Conservation (phyloP, 2,329 filamentous ascomycete genomes). For the Trichoderma sp. region DNA sequence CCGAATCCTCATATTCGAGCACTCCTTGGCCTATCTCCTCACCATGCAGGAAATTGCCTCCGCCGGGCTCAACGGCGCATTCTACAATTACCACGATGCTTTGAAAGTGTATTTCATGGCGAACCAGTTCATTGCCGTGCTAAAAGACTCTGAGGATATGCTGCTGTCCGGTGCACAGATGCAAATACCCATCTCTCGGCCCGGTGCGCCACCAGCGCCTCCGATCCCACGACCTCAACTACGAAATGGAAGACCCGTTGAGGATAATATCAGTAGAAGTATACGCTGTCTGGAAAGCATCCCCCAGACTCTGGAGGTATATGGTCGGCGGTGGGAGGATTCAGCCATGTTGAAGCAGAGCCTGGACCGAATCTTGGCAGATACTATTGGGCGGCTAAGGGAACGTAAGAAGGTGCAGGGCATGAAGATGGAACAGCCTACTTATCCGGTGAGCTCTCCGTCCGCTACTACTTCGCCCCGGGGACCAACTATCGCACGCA, state of each 20-base stretch:
- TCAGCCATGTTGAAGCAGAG: conserved; percentile 54
- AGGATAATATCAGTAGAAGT: conserved; percentile 58
- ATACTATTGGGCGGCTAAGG: conserved; percentile 47
- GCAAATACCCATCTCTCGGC: conserved; percentile 47
- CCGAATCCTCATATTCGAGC: conserved; percentile 81
- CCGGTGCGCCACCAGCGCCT: conserved; percentile 53
- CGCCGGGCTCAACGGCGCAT: conserved; percentile 60
- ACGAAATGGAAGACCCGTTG: conserved; percentile 39
- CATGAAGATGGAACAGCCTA: conserved; percentile 37
- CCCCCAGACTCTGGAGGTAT: conserved; percentile 55
- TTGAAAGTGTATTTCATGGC: conserved; percentile 78
- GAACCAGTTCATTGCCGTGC: conserved; percentile 62
- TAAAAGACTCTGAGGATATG: conserved; percentile 59
- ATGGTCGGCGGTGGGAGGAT: conserved; percentile 61
- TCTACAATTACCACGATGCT: conserved; percentile 86
- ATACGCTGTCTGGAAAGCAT: conserved; percentile 57
- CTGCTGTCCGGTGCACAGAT: conserved; percentile 54
- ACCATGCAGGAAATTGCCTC: conserved; percentile 69
- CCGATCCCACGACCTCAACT: conserved; percentile 52
- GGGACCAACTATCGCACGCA: conserved; percentile 13
- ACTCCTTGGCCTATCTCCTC: conserved; percentile 79
- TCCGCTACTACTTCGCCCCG: conserved; percentile 10
- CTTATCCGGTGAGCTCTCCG: conserved; percentile 24
- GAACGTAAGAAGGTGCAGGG: conserved; percentile 41
- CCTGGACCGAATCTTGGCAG: conserved; percentile 54